Evolutionary conservation across 1,139 yeast genomes (phyloP).

Genomic region (Yamadazyma buinensis): DNA sequence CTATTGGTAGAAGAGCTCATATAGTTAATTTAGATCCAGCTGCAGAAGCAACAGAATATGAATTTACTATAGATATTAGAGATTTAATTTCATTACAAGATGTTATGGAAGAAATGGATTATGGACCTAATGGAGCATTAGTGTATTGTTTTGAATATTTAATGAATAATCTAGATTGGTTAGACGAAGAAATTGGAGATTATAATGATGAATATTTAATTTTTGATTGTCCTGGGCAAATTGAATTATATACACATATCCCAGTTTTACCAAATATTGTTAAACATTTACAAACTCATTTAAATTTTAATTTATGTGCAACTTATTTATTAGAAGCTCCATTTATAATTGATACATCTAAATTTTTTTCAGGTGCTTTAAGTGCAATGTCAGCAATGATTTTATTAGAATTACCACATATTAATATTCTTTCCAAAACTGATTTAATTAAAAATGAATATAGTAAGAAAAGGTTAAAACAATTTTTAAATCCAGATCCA

Average conservation of each 20-base stretch:
- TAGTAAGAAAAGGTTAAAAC: slow-evolving; percentile 70
- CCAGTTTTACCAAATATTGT: slow-evolving; percentile 90
- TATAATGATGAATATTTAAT: slow-evolving; percentile 89
- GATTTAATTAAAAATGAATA: slow-evolving; percentile 80
- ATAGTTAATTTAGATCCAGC: slow-evolving; percentile 96
- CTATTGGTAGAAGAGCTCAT: slow-evolving; percentile 89
- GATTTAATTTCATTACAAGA: slow-evolving; percentile 89
- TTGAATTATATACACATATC: slow-evolving; percentile 90
- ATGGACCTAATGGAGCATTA: slow-evolving; percentile 95
- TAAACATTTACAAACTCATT: slow-evolving; percentile 70
- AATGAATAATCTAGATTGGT: slow-evolving; percentile 88
- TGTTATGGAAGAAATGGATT: slow-evolving; percentile 92
- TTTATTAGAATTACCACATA: slow-evolving; percentile 87
- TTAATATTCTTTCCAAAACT: slow-evolving; percentile 79
- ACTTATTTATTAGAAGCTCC: slow-evolving; percentile 92
- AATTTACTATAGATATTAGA: slow-evolving; percentile 88
- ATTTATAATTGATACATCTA: slow-evolving; percentile 82
- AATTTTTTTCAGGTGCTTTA: slow-evolving; percentile 91
- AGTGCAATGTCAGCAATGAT: slow-evolving; percentile 99
- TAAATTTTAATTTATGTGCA: slow-evolving; percentile 88
- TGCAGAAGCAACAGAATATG: slow-evolving; percentile 89
- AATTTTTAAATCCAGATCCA: slow-evolving; percentile 91
- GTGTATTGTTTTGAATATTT: slow-evolving; percentile 90
- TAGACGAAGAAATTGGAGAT: slow-evolving; percentile 93
- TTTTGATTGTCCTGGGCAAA: slow-evolving; percentile 98